Conservation (phyloP, 2,329 filamentous ascomycete species). For the Tolypocladium ovalisporum region DNA sequence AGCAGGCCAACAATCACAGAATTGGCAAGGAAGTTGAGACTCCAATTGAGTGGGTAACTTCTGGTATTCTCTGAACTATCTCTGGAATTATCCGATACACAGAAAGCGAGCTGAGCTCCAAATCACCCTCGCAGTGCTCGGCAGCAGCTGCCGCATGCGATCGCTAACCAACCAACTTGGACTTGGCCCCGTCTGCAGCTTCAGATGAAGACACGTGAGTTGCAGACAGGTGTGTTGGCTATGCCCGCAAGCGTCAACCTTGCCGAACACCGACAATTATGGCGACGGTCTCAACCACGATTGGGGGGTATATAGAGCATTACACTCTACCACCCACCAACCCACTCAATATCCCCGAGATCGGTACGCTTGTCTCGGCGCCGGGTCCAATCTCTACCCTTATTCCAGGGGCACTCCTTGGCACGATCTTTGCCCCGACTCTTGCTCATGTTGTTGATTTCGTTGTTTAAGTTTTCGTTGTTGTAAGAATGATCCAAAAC, state of each 20-base stretch:
- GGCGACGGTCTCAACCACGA: slow-evolving; percentile 44
- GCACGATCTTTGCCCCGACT: slow-evolving; percentile 31
- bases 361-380: slow-evolving; percentile 52
- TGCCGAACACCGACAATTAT: slow-evolving; percentile 2
- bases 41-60: slow-evolving; percentile 50
- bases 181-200: background rate
- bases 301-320: slow-evolving; percentile 36
- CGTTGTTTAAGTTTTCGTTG: slow-evolving; percentile 21
- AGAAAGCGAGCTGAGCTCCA: slow-evolving; percentile 50
- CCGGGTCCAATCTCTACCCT: slow-evolving; percentile 51
- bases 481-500: slow-evolving; percentile 34
- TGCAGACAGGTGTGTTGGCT: background rate
- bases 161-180: slow-evolving; percentile 1
- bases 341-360: slow-evolving; percentile 81
- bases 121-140: slow-evolving; percentile 16
- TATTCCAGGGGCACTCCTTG: slow-evolving; percentile 45
- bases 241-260: background rate
- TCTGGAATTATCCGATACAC: slow-evolving; percentile 44
- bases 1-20: background rate
- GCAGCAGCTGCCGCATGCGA: slow-evolving; percentile 3
- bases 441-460: slow-evolving; percentile 16
- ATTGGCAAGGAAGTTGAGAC: background rate
- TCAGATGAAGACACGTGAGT: background rate
- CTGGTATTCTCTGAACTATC: slow-evolving; percentile 44
- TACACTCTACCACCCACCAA: slow-evolving; percentile 75